These are phyloP conservation scores for Talaromyces piceae DNA, from an alignment of 2,329 filamentous ascomycete genomes.

Conservation along the genomic window DNA sequence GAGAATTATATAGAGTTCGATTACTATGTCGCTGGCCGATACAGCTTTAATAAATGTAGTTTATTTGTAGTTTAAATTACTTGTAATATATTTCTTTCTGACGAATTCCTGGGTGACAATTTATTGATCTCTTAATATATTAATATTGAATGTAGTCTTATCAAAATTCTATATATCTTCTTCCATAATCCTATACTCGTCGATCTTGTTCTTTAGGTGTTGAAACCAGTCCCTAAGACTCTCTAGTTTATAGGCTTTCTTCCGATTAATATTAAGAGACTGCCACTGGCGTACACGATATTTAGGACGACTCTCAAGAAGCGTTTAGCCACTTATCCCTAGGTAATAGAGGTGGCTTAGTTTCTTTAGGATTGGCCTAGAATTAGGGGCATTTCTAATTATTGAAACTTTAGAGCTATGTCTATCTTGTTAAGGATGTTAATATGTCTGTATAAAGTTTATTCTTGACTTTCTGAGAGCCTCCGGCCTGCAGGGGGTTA, in stretches of 20 bases:
- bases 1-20: neutral
- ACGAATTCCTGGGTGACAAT: neutral
- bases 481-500: too few relatives aligned
- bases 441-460: too few relatives aligned
- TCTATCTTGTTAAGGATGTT: too few relatives aligned
- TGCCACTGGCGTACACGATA: neutral
- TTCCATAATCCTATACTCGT: neutral
- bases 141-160: neutral
- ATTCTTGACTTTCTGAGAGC: too few relatives aligned
- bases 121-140: neutral
- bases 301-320: neutral
- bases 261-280: neutral
- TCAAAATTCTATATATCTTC: constrained; percentile 3
- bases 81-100: neutral
- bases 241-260: neutral
- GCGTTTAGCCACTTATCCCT: neutral
- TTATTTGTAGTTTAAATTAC: neutral
- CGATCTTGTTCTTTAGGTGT: neutral
- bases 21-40: neutral
- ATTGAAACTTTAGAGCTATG: too few relatives aligned
- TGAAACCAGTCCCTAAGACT: neutral
- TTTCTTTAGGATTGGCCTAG: too few relatives aligned
- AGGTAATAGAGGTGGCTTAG: too few relatives aligned
- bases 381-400: too few relatives aligned
- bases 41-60: neutral